These are phyloP conservation scores for Globisporangium solare DNA, from an alignment of 352 stramenopile species.

Conservation along the genomic window DNA sequence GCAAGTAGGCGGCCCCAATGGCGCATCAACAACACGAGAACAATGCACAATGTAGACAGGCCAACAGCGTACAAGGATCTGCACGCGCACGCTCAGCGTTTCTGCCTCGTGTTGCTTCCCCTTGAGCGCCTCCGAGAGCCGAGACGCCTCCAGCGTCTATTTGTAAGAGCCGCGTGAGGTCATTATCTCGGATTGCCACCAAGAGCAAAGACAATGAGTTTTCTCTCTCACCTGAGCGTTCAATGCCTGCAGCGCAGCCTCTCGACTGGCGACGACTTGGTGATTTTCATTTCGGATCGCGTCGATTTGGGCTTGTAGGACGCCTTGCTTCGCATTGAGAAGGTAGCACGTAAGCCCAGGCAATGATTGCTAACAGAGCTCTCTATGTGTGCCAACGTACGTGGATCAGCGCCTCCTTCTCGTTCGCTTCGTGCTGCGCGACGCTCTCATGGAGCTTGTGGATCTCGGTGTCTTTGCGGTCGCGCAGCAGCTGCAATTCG, in stretches of 20 bases:
- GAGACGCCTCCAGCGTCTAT: constrained; percentile 18
- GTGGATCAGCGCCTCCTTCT: constrained; percentile 5
- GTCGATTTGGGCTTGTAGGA: constrained; percentile 14
- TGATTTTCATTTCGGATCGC: constrained; percentile 15
- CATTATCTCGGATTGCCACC: neutral
- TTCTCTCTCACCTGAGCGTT: constrained; percentile 17
- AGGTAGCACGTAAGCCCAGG: neutral
- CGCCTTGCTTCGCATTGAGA: constrained; percentile 11
- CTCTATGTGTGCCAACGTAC: neutral
- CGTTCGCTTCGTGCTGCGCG: constrained; percentile 1
- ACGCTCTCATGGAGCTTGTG: neutral
- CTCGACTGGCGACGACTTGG: constrained; percentile 14
- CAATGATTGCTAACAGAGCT: too few species aligned
- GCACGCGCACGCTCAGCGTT: constrained; percentile 4
- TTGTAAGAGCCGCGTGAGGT: neutral
- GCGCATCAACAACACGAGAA: neutral
- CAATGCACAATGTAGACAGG: neutral
- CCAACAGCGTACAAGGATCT: constrained; percentile 20
- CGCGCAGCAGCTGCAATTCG: constrained; percentile 9
- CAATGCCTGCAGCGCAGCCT: constrained; percentile 11
- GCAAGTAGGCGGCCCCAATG: neutral
- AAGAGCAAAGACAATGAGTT: neutral
- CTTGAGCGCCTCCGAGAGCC: constrained; percentile 14
- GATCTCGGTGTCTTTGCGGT: constrained; percentile 18
- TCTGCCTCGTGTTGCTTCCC: constrained; percentile 33